phyloP scores from a whole-genome alignment of 2,329 filamentous ascomycete species.

The Geoglossum cookeanum region DNA sequence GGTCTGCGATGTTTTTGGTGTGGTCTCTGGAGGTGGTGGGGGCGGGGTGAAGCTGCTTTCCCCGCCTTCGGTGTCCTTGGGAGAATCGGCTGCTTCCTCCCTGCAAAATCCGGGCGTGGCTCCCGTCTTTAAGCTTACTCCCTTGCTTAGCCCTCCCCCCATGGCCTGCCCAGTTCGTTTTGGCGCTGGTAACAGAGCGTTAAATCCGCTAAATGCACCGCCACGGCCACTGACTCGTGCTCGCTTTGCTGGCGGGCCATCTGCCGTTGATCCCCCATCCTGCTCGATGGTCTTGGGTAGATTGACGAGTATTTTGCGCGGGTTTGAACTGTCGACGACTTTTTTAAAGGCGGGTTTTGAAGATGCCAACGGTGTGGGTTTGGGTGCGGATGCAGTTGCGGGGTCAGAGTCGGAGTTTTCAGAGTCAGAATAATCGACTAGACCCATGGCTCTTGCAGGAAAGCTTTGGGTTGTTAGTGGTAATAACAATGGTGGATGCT shows the following conservation, averaged over 20 bases:
- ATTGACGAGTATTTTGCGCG: slow-evolving; percentile 67
- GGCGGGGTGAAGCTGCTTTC: background rate
- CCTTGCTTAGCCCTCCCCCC: slow-evolving; percentile 26
- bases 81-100: slow-evolving; percentile 22
- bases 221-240: slow-evolving; percentile 35
- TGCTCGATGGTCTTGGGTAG: slow-evolving; percentile 36
- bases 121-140: slow-evolving; percentile 64
- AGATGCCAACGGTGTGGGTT: slow-evolving; percentile 13
- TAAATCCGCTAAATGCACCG: slow-evolving; percentile 61
- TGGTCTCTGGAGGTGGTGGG: background rate
- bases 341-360: slow-evolving; percentile 50
- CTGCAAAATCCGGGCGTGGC: slow-evolving; percentile 66
- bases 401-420: slow-evolving; percentile 46
- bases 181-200: slow-evolving; percentile 68
- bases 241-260: slow-evolving; percentile 50
- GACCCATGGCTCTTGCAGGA: slow-evolving; percentile 35
- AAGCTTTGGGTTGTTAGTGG: background rate
- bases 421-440: slow-evolving; percentile 73
- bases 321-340: slow-evolving; percentile 61
- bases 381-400: slow-evolving; percentile 18
- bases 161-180: slow-evolving; percentile 32
- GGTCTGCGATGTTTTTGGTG: background rate
- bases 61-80: background rate
- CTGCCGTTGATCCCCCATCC: slow-evolving; percentile 26
- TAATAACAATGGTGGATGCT: background rate